phyloP scores from a whole-genome alignment of 148 eudicot genomes.

The Bassia scoparia region DNA sequence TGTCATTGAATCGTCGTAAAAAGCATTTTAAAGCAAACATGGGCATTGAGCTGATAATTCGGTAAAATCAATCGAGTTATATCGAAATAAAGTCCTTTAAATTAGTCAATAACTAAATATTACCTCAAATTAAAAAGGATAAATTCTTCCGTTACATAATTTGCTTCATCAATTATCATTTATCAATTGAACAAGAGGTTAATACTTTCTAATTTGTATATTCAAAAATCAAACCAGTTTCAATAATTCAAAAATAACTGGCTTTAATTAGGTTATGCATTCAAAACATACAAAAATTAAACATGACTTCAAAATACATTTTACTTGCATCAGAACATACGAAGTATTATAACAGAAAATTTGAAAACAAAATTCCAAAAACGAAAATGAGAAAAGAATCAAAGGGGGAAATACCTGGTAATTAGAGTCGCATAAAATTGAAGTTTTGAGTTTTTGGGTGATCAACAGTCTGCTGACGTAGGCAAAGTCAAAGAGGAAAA shows the following conservation, averaged over 20 bases:
- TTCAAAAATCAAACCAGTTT: background rate
- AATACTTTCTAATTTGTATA: background rate
- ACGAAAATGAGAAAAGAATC: background rate
- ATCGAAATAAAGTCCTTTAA: background rate
- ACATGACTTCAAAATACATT: background rate
- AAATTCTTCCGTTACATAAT: background rate
- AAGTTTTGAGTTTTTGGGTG: background rate
- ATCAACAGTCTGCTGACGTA: background rate
- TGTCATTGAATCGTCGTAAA: background rate
- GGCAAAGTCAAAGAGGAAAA: no score
- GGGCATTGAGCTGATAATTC: background rate
- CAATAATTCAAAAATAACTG: background rate
- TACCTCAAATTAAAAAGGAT: background rate
- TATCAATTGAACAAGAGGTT: background rate
- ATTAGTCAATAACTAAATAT: background rate
- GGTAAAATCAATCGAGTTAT: background rate
- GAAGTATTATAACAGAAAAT: background rate
- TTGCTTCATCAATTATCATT: background rate
- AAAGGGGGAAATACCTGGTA: slow-evolving; percentile 1
- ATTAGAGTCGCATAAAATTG: background rate
- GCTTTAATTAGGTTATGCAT: background rate
- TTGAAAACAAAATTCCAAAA: no score
- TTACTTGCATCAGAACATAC: background rate
- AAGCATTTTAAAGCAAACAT: background rate
- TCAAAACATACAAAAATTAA: background rate